These are phyloP conservation scores for Hordeum vulgare DNA, from an alignment of 176 grass and related monocot species.

Conservation along the genomic window DNA sequence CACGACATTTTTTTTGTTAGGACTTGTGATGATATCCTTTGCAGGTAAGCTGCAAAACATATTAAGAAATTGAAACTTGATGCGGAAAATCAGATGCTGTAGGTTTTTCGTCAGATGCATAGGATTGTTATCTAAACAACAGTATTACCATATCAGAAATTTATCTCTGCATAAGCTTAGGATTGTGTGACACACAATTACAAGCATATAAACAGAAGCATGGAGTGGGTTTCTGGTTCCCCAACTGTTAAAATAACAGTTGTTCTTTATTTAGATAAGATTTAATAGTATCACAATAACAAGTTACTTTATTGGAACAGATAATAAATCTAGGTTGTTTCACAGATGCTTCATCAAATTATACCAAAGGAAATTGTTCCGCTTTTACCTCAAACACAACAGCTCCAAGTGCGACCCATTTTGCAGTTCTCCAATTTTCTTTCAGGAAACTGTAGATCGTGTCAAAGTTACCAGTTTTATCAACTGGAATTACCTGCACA, in stretches of 20 bases:
- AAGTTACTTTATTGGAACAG: not conserved
- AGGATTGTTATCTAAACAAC: not conserved
- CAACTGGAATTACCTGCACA: slow-evolving; percentile 62
- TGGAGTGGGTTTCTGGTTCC: not conserved
- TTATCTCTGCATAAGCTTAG: not conserved
- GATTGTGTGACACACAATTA: not conserved
- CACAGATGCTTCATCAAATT: not conserved
- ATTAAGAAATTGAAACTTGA: not conserved
- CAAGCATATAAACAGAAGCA: not conserved
- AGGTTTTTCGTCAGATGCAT: not conserved
- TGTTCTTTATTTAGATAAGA: not conserved
- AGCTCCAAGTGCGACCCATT: slow-evolving; percentile 81
- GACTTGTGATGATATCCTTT: not conserved
- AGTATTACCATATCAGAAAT: not conserved
- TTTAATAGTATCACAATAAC: not conserved
- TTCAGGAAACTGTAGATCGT: slow-evolving; percentile 80
- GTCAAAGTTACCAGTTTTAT: slow-evolving; percentile 78
- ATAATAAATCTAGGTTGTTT: not conserved
- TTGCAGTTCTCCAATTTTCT: slow-evolving; percentile 68
- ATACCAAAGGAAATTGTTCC: not conserved
- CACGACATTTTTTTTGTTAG: not conserved
- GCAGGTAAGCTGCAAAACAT: slow-evolving; percentile 4
- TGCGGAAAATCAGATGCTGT: not conserved
- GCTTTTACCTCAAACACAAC: slow-evolving; percentile 70
- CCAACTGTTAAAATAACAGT: not conserved